These are phyloP conservation scores for Nicotiana undulata DNA, from an alignment of 257 asterid genomes.

Conservation along the genomic window DNA sequence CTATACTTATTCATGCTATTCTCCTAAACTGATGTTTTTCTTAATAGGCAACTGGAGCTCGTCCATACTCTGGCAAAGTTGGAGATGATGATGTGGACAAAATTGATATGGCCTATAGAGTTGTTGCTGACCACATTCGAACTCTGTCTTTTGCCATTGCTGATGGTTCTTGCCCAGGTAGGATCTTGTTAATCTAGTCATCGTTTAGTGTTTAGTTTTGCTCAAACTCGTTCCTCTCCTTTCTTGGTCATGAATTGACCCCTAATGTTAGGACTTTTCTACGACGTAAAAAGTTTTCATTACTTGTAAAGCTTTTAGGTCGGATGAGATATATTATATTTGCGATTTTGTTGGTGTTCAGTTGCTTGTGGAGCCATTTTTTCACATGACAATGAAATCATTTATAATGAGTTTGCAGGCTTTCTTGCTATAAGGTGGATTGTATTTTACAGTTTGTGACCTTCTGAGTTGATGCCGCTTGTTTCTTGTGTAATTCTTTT, in stretches of 20 bases:
- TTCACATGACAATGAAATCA: background rate
- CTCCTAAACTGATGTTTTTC: background rate
- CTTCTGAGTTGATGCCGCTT: background rate
- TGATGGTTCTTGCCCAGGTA: constrained; percentile 98
- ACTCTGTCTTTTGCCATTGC: constrained; percentile 98
- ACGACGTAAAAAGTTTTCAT: background rate
- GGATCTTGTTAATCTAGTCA: constrained; percentile 10
- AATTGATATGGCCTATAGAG: constrained; percentile 96
- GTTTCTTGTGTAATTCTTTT: background rate
- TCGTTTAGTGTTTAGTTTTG: background rate
- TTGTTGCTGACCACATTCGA: constrained; percentile 95
- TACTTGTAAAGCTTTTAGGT: background rate
- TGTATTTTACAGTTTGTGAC: background rate
- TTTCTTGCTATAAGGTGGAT: background rate
- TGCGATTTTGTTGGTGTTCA: background rate
- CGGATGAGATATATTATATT: background rate
- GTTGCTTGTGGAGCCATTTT: background rate
- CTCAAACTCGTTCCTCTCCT: background rate
- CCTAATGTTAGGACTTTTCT: background rate
- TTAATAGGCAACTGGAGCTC: constrained; percentile 70
- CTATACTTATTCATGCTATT: background rate
- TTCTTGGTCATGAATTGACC: background rate
- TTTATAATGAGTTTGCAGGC: background rate
- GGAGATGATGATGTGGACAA: constrained; percentile 81
- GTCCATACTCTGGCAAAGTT: constrained; percentile 76